These are phyloP conservation scores for Ettlia oleoabundans DNA, from an alignment of 139 green algal genomes.

Conservation along the genomic window DNA sequence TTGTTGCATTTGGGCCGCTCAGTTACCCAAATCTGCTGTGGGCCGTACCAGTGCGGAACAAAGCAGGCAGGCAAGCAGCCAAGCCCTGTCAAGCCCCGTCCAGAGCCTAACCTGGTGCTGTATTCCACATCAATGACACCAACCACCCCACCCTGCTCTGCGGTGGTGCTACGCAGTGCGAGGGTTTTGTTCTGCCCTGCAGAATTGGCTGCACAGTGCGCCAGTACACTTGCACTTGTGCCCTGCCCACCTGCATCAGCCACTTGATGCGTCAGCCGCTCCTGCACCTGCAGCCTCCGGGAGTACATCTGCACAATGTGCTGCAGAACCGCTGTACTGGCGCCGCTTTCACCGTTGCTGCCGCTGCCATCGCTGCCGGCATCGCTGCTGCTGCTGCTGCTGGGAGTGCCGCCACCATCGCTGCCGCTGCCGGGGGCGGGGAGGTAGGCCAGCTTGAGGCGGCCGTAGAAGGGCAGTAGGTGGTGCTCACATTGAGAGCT, in stretches of 20 bases:
- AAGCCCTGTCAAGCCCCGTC: too few relatives aligned
- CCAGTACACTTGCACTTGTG: not conserved
- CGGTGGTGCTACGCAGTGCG: too few relatives aligned
- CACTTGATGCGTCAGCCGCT: constrained; percentile 92
- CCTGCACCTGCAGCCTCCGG: constrained; percentile 88
- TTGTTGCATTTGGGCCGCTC: too few relatives aligned
- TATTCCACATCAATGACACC: too few relatives aligned
- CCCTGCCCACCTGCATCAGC: constrained; percentile 55
- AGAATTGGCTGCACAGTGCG: too few relatives aligned
- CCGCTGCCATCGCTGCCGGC: constrained; percentile 39
- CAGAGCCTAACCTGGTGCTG: too few relatives aligned
- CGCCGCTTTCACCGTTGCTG: not conserved
- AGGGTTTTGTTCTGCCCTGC: too few relatives aligned
- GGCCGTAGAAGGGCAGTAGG: constrained; percentile 96
- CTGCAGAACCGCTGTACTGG: constrained; percentile 27
- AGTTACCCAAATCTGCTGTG: too few relatives aligned
- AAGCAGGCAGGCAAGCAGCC: too few relatives aligned
- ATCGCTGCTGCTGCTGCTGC: not conserved
- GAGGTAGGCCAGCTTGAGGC: constrained; percentile 61
- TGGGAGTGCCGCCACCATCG: not conserved
- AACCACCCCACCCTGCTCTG: too few relatives aligned
- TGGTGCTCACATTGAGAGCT: constrained; percentile 97
- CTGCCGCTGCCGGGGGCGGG: not conserved
- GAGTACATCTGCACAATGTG: constrained; percentile 65
- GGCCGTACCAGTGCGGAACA: too few relatives aligned